phyloP scores from a whole-genome alignment of 306 rosid species.

The Benincasa hispida region DNA sequence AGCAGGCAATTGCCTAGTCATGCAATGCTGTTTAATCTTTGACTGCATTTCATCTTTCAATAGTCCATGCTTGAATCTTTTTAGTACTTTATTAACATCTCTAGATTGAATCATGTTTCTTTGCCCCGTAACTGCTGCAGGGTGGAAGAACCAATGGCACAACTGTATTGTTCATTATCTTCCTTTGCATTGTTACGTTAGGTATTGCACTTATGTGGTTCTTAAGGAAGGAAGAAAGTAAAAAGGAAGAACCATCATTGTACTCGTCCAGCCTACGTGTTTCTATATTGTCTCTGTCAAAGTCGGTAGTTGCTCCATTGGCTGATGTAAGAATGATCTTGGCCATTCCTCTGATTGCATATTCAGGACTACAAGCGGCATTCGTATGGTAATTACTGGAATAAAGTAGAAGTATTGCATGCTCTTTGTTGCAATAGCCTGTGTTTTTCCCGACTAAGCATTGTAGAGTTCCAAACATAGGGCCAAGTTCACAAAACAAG shows the following conservation, averaged over 20 bases:
- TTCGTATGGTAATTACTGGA: conserved; percentile 74
- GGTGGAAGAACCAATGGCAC: conserved; percentile 51
- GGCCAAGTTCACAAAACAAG: conserved; percentile 71
- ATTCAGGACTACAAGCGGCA: conserved; percentile 94
- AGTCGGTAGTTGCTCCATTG: conserved; percentile 42
- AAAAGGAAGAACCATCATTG: conserved; percentile 24
- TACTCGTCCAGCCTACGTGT: conserved; percentile 24
- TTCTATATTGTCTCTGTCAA: conserved; percentile 40
- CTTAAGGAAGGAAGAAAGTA: conserved; percentile 39
- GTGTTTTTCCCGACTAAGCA: conserved; percentile 6
- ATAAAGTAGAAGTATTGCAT: conserved; percentile 7
- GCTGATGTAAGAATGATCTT: conserved; percentile 58
- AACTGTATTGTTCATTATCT: conserved; percentile 58
- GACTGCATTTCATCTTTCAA: not conserved
- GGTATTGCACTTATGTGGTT: conserved; percentile 76
- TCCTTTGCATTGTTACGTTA: conserved; percentile 59
- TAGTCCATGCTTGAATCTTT: not conserved
- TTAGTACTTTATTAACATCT: not conserved
- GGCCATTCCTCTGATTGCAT: conserved; percentile 77
- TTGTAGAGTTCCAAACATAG: conserved; percentile 23
- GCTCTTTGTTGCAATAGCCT: conserved; percentile 11
- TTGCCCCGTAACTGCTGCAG: conserved; percentile 29
- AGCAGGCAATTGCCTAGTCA: not conserved
- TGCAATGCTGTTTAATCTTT: not conserved
- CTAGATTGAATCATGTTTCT: not conserved